phyloP scores from a whole-genome alignment of 106 monocot genomes.

The Cymbidium sinense region DNA sequence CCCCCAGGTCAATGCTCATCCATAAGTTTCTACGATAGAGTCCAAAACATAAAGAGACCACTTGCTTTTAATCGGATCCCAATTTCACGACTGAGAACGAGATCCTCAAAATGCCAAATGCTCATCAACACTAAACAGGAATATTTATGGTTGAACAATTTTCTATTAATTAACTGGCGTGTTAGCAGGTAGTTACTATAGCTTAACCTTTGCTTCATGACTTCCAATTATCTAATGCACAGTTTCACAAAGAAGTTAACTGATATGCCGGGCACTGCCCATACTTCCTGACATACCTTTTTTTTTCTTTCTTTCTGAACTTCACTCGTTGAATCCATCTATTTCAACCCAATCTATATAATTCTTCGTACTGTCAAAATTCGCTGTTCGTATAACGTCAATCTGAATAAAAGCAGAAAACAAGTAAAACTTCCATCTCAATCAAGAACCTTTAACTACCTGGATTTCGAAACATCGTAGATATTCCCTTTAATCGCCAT shows the following conservation, averaged over 20 bases:
- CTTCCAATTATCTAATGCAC: background rate
- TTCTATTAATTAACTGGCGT: too few species aligned
- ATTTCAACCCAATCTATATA: background rate
- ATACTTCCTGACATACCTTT: background rate
- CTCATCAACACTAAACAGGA: background rate
- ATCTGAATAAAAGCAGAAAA: background rate
- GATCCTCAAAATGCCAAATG: too few species aligned
- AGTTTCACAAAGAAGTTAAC: background rate
- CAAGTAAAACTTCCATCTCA: background rate
- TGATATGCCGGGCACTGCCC: background rate
- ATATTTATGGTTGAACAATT: background rate
- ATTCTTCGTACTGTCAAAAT: background rate
- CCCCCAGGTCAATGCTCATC: too few species aligned
- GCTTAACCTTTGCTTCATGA: background rate
- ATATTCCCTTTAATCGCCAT: conserved; percentile 79
- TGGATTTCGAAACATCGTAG: conserved; percentile 60
- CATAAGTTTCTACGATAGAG: too few species aligned
- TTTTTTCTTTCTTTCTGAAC: background rate
- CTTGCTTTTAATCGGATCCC: too few species aligned
- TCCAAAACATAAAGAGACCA: background rate
- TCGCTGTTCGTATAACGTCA: background rate
- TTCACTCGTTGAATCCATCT: too few species aligned
- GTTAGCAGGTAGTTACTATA: background rate
- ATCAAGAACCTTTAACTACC: conserved; percentile 19
- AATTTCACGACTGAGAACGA: too few species aligned